These are phyloP conservation scores for Macrophomina phaseolina DNA, from an alignment of 2,329 filamentous ascomycete species.

Conservation along the genomic window DNA sequence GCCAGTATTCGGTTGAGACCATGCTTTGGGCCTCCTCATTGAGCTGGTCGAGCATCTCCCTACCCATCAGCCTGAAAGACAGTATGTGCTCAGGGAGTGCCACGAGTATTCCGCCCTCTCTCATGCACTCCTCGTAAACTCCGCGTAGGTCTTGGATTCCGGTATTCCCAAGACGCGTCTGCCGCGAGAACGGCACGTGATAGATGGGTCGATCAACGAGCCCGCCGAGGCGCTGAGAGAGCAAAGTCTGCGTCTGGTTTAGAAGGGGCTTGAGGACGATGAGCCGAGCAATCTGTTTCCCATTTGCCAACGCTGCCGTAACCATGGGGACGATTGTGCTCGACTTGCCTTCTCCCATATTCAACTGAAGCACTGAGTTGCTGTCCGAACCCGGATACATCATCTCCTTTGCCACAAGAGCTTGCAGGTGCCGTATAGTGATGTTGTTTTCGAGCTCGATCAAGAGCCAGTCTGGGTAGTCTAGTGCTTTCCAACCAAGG, in stretches of 20 bases:
- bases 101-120: not conserved
- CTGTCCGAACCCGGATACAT: constrained; percentile 30
- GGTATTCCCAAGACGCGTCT: constrained; percentile 39
- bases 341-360: constrained; percentile 33
- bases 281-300: constrained; percentile 59
- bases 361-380: constrained; percentile 39
- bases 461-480: constrained; percentile 66
- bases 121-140: constrained; percentile 55
- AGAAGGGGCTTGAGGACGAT: constrained; percentile 67
- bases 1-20: constrained; percentile 44
- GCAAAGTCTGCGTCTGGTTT: constrained; percentile 64
- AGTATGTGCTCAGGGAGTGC: constrained; percentile 9
- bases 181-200: constrained; percentile 65
- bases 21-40: not conserved
- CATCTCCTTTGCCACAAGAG: constrained; percentile 64
- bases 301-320: constrained; percentile 55
- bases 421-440: constrained; percentile 65
- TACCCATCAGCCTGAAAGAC: constrained; percentile 12
- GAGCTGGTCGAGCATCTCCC: not conserved
- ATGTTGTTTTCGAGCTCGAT: constrained; percentile 69
- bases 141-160: constrained; percentile 46
- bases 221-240: constrained; percentile 62
- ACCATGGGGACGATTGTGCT: constrained; percentile 40
- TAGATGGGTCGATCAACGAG: constrained; percentile 59
- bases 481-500: constrained; percentile 58